Evolutionary conservation across 2,329 filamentous ascomycete species (phyloP), one percentile per base, ranked within the genome.

Genomic region (Ploettnerulaceae sp.): DNA sequence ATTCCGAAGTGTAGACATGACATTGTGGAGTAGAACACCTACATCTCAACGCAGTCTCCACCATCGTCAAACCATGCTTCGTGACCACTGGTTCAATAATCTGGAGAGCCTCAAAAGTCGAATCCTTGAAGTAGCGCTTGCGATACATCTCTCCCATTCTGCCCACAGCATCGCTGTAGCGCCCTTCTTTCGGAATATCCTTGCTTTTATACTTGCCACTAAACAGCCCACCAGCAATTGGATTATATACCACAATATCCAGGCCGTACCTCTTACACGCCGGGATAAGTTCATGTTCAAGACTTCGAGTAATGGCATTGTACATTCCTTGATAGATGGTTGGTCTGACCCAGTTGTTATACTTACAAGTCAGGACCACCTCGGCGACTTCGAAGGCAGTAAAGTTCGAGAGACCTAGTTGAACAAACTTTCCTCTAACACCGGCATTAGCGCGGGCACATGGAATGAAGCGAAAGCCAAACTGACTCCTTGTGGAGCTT

Each of bases 241-340:
- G 88, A 64, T 93, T 94, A 69, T 90, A 91, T 32, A 88, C 72
- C 6, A 91, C 86, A 35, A 93, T 75, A 53, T 89, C 84, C 17
- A 93, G 73, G 2, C 84, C 85, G 64, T 89, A 91, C 42, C 85
- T 78, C 17, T 79, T 79, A 61, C 84, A 89, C 17, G 81, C 80
- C 3, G 81, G 79, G 44, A 93, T 75, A 32, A 93, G 71, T 65
- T 93, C 87, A 1, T 76, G 65, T 64, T 93, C 88, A 53, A 91
- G 82, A 45, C 77, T 78, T 42, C 88, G 79, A 17, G 82, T 87
- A 56, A 90, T 86, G 47, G 77, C 79, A 66, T 91, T 91, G 68
- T 91, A 91, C 86, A 94, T 91, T 58, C 76, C 89, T 67, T 93
- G 88, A 67, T 88, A 95, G 46, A 94, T 80, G 0, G 84, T 89